Evolutionary conservation across 768 basidiomycete genomes (phyloP).

Genomic region (Lentinula raphanica): DNA sequence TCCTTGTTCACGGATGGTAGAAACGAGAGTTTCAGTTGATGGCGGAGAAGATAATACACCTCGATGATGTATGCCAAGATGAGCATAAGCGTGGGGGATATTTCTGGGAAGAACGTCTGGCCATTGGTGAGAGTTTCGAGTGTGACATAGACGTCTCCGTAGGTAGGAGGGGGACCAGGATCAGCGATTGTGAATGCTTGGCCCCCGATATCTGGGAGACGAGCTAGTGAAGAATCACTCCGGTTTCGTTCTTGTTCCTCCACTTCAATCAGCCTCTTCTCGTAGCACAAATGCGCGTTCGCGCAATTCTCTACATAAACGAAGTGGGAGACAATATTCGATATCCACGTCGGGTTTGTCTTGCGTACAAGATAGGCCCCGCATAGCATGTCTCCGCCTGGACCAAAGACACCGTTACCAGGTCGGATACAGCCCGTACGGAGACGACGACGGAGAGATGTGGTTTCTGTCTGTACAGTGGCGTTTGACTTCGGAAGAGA

Average conservation of each 20-base stretch:
- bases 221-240: background rate
- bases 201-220: slow-evolving; percentile 65
- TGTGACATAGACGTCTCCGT: slow-evolving; percentile 54
- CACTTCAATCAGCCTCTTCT: slow-evolving; percentile 60
- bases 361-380: slow-evolving; percentile 58
- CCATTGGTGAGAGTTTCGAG: slow-evolving; percentile 54
- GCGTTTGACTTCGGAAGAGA: no score
- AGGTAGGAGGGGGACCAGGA: slow-evolving; percentile 57
- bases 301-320: slow-evolving; percentile 75
- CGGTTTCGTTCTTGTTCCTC: slow-evolving; percentile 10
- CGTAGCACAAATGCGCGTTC: slow-evolving; percentile 67
- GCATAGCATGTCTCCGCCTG: slow-evolving; percentile 66
- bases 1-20: slow-evolving; percentile 41
- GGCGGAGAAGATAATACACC: slow-evolving; percentile 45
- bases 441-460: slow-evolving; percentile 21
- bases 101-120: slow-evolving; percentile 45
- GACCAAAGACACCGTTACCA: slow-evolving; percentile 72
- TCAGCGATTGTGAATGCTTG: slow-evolving; percentile 65
- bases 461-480: no score
- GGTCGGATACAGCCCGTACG: slow-evolving; percentile 76
- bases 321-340: slow-evolving; percentile 55
- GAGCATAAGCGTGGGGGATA: slow-evolving; percentile 64
- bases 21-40: slow-evolving; percentile 21
- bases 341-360: slow-evolving; percentile 60
- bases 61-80: slow-evolving; percentile 58